Percentiles rank a stretch among this genome's conserved stretches.
These are phyloP conservation scores for Marasmius sp. DNA, from an alignment of 1,284 basidiomycete species.

Conservation along the genomic window DNA sequence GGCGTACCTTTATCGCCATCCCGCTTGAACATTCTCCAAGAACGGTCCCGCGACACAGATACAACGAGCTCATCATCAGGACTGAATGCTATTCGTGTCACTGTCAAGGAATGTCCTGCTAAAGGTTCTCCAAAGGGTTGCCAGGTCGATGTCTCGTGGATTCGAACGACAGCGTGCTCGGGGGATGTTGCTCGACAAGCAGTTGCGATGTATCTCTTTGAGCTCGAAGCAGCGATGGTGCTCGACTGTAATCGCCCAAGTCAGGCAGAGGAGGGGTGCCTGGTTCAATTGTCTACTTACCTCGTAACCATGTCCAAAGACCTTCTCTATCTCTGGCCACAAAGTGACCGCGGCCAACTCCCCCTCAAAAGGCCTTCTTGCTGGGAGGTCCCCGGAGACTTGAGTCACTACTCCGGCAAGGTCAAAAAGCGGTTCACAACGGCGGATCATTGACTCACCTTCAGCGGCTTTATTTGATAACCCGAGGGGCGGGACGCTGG, in stretches of 20 bases:
- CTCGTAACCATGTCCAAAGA: slow-evolving; percentile 98
- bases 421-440: background rate
- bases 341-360: slow-evolving; percentile 84
- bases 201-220: slow-evolving; percentile 78
- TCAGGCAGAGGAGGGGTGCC: slow-evolving; percentile 1
- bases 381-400: slow-evolving; percentile 10
- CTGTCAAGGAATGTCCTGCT: slow-evolving; percentile 84
- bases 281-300: slow-evolving; percentile 36
- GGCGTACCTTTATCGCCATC: slow-evolving; percentile 39
- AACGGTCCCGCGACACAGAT: slow-evolving; percentile 88
- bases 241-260: slow-evolving; percentile 55
- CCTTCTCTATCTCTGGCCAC: slow-evolving; percentile 97
- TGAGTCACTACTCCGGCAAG: slow-evolving; percentile 5
- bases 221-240: slow-evolving; percentile 71
- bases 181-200: slow-evolving; percentile 86
- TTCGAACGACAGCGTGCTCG: slow-evolving; percentile 87
- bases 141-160: slow-evolving; percentile 77
- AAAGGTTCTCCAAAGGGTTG: slow-evolving; percentile 72
- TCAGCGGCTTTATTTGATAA: slow-evolving; percentile 48
- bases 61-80: slow-evolving; percentile 78
- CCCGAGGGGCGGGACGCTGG: slow-evolving; percentile 39
- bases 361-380: slow-evolving; percentile 77
- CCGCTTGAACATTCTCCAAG: slow-evolving; percentile 83
- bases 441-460: slow-evolving; percentile 34
- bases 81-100: slow-evolving; percentile 90